Conservation (phyloP, 2,329 filamentous ascomycete species). For the Botrytis deweyae region DNA sequence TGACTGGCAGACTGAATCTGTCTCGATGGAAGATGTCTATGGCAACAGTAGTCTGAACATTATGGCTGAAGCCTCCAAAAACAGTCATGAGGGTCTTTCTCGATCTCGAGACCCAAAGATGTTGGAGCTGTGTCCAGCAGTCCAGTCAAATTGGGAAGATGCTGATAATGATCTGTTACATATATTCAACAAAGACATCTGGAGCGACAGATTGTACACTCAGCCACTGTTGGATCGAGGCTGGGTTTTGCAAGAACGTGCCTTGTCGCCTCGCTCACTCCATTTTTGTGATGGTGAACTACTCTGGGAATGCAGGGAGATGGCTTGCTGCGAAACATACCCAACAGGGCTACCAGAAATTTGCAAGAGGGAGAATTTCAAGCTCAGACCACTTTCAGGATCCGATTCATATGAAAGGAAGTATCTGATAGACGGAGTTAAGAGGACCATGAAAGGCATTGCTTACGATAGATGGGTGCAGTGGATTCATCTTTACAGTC, state of each 20-base stretch:
- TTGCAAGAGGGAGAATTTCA: not conserved
- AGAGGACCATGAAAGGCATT: not conserved
- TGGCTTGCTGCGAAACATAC: not conserved
- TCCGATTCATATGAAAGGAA: not conserved
- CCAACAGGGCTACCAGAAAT: not conserved
- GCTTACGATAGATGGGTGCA: not conserved
- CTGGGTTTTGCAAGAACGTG: conserved; percentile 30
- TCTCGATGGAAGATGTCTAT: conserved; percentile 12
- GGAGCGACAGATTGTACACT: accelerated
- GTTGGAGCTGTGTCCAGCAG: not conserved
- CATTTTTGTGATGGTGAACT: conserved; percentile 20
- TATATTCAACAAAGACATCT: accelerated
- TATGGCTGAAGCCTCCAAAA: not conserved
- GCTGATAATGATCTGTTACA: not conserved
- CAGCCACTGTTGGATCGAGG: conserved; percentile 17
- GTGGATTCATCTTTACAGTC: not conserved
- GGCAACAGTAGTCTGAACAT: conserved; percentile 2
- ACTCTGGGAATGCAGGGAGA: conserved; percentile 22
- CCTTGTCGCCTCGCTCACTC: conserved; percentile 26
- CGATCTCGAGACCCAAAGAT: not conserved
- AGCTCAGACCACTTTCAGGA: not conserved
- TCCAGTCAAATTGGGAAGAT: not conserved
- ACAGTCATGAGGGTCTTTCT: conserved; percentile 2
- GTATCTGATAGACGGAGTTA: not conserved
- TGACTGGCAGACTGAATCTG: conserved; percentile 14